Evolutionary conservation across 805 yeast species (phyloP).

Genomic region (Candida bentonensis): DNA sequence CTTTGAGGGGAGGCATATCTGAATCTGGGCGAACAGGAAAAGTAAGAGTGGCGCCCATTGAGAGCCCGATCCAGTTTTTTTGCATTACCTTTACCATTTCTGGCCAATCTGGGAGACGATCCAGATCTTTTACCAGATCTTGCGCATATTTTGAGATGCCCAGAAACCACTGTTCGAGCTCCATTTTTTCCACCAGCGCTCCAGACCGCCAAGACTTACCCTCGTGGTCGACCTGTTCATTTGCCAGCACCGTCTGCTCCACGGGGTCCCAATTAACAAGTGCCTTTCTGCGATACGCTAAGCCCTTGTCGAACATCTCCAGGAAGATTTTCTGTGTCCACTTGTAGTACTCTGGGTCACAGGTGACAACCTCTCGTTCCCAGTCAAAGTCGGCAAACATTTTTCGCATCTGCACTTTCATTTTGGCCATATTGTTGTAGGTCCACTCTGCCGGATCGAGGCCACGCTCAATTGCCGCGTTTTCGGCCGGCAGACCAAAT

Average conservation of each 20-base stretch:
- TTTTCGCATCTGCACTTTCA: conserved; percentile 66
- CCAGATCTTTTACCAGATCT: conserved; percentile 51
- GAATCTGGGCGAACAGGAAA: conserved; percentile 27
- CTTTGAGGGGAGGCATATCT: conserved; percentile 24
- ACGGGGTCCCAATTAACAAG: conserved; percentile 97
- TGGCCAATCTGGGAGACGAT: conserved; percentile 65
- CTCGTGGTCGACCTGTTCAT: conserved; percentile 84
- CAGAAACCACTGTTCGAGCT: conserved; percentile 85
- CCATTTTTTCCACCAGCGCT: conserved; percentile 73
- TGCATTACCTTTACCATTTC: conserved; percentile 82
- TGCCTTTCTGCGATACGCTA: conserved; percentile 77
- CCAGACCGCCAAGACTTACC: conserved; percentile 97
- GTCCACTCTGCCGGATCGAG: conserved; percentile 82
- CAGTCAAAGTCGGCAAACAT: conserved; percentile 88
- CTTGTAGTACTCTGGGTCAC: conserved; percentile 74
- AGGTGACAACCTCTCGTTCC: conserved; percentile 81
- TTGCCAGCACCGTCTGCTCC: conserved; percentile 88
- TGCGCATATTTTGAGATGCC: conserved; percentile 75
- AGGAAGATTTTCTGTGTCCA: conserved; percentile 86
- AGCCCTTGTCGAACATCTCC: conserved; percentile 54
- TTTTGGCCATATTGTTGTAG: conserved; percentile 55
- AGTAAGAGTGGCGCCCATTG: conserved; percentile 58
- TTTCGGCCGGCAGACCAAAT: conserved; percentile 95
- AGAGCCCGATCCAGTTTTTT: conserved; percentile 83
- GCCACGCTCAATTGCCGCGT: conserved; percentile 84